Base-by-base conservation (phyloP, 2,329 filamentous ascomycete genomes). In the Epichloe gansuensis region DNA sequence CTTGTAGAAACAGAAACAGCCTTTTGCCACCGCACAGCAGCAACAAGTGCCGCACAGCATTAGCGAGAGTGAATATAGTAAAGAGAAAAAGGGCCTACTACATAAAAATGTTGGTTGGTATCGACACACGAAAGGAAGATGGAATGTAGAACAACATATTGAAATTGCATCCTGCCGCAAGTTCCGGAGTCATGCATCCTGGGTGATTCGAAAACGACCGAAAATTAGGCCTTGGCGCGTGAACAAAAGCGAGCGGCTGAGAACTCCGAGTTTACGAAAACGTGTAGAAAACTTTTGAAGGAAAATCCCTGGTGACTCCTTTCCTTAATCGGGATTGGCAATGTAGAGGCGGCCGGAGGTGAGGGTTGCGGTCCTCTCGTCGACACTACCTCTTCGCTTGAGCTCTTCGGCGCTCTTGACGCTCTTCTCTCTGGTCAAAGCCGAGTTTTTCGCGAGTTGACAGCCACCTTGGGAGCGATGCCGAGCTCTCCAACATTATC, bases 331-430 rank as follows among this genome's bases (percentile, higher is more conserved):
- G 17, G 88, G 88, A 68, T 94, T 94, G 61, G 88, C 88, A 63
- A 94, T 90, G 67, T 87, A 93, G 54, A 94, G 76, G 56, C 88
- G 79, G 48, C 82, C 82, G 31, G 80, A 77, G 21, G 79, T 82
- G 65, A 93, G 83, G 1, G 86, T 91, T 69, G 82, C 84, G 5
- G 85, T 86, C 62, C 86, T 76, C 68, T 93, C 88, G 64, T 93
- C 88, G 48, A 94, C 87, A 63, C 88, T 93, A 53, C 88, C 88
- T 62, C 86, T 77, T 60, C 88, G 76, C 61, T 77, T 78, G 52
- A 94, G 72, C 57, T 91, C 88, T 25, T 89, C 86, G 3, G 79
- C 75, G 51, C 75, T 82, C 70, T 81, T 84, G 52, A 78, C 73
- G 62, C 79, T 83, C 73, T 84, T 83, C 63, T 84, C 78, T 56